phyloP scores from a whole-genome alignment of 345 rosid genomes.

The Kernera saxatilis region DNA sequence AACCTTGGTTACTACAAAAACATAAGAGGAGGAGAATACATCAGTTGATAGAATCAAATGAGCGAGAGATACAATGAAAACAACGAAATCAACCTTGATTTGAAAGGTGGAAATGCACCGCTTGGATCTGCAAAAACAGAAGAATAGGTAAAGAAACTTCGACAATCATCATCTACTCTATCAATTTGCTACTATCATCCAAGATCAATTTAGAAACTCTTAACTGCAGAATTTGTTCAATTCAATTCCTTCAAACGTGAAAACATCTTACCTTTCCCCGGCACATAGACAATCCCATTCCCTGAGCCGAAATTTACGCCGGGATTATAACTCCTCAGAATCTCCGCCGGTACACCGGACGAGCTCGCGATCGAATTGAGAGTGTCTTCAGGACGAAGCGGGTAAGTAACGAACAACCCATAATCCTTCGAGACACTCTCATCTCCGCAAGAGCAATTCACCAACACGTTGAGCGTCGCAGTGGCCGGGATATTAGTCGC shows the following conservation, averaged over 20 bases:
- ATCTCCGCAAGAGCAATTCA: conserved; percentile 74
- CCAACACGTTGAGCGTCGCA: conserved; percentile 45
- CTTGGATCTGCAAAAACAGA: conserved; percentile 45
- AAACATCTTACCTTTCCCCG: conserved; percentile 49
- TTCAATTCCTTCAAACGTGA: not conserved
- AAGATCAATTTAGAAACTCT: not conserved
- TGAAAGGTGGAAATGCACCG: conserved; percentile 46
- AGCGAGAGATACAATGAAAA: not conserved
- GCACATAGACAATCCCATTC: conserved; percentile 64
- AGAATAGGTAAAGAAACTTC: not conserved
- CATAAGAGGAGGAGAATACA: not conserved
- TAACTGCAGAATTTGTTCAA: not conserved
- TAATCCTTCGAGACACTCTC: conserved; percentile 39
- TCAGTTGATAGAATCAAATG: not conserved
- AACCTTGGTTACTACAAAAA: conserved; percentile 60
- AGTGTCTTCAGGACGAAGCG: conserved; percentile 48
- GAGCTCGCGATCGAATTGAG: conserved; percentile 39
- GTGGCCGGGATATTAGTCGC: conserved; percentile 33
- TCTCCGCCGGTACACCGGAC: conserved; percentile 27
- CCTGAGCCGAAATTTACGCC: conserved; percentile 54
- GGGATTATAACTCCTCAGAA: conserved; percentile 56
- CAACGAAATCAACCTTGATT: conserved; percentile 39
- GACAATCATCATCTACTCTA: not conserved
- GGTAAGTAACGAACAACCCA: conserved; percentile 65
- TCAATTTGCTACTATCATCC: not conserved